A percentile compares a stretch with the other conserved stretches of the same genome.
Conservation (phyloP, 148 eudicot genomes). For the Rhododendron molle region DNA sequence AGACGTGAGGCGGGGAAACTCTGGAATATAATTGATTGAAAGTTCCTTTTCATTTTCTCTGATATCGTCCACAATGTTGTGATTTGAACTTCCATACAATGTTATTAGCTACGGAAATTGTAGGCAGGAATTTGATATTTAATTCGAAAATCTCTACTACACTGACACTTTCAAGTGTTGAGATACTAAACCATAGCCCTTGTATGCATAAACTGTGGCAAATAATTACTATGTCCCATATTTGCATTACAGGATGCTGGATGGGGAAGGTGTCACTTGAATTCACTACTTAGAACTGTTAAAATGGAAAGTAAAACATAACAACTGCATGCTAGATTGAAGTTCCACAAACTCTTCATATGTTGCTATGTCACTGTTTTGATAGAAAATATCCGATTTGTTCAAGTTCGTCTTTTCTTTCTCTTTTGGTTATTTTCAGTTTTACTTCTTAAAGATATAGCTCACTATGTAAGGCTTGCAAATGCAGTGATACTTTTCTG, state of each 20-base stretch:
- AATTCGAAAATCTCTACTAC: background rate
- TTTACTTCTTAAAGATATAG: background rate
- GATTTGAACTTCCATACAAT: background rate
- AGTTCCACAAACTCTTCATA: background rate
- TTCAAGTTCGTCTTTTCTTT: background rate
- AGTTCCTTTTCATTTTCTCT: background rate
- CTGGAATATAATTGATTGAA: no score
- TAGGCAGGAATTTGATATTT: background rate
- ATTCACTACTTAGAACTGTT: background rate
- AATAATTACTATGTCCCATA: background rate
- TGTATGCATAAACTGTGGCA: background rate
- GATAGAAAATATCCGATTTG: background rate
- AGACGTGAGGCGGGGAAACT: background rate
- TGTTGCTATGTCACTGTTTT: background rate
- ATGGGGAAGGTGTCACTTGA: background rate
- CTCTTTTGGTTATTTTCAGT: background rate
- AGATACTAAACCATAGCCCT: background rate
- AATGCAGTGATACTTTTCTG: slow-evolving; percentile 8
- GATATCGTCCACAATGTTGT: background rate
- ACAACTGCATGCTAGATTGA: background rate
- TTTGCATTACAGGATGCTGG: background rate
- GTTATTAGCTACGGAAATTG: background rate
- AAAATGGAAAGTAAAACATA: background rate
- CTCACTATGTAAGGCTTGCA: slow-evolving; percentile 3
- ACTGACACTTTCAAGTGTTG: background rate